Evolutionary conservation across 352 stramenopile genomes (phyloP).

Genomic region (Globisporangium spinosum): DNA sequence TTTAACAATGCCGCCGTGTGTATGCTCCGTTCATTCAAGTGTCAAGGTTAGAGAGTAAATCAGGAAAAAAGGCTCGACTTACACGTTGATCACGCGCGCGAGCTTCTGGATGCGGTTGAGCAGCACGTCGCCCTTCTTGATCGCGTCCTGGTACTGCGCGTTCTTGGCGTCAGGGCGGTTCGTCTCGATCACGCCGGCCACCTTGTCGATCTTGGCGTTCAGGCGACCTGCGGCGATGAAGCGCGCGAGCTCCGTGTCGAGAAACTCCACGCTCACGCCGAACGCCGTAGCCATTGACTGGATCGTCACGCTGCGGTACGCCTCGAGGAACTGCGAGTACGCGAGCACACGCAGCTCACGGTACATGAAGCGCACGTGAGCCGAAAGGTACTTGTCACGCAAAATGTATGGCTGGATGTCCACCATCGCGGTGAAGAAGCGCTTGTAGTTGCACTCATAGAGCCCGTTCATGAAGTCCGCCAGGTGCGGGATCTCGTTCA

Average conservation of each 20-base stretch:
- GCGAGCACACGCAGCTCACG: slow-evolving; percentile 96
- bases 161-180: slow-evolving; percentile 98
- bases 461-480: slow-evolving; percentile 91
- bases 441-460: slow-evolving; percentile 98
- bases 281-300: slow-evolving; percentile 96
- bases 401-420: slow-evolving; percentile 81
- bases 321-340: slow-evolving; percentile 98
- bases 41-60: neutral
- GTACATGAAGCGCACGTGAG: slow-evolving; percentile 92
- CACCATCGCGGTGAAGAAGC: slow-evolving; percentile 93
- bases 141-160: slow-evolving; percentile 97
- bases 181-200: slow-evolving; percentile 97
- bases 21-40: neutral
- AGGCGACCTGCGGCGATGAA: slow-evolving; percentile 97
- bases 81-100: slow-evolving; percentile 95
- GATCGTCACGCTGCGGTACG: slow-evolving; percentile 96
- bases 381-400: slow-evolving; percentile 93
- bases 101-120: slow-evolving; percentile 99
- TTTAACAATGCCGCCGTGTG: neutral
- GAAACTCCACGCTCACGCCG: slow-evolving; percentile 91
- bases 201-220: slow-evolving; percentile 99
- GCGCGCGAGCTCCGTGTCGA: slow-evolving; percentile 95
- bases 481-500: slow-evolving; percentile 80
- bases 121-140: slow-evolving; percentile 98
- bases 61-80: slow-evolving; percentile 12